Evolutionary conservation across 306 rosid genomes (phyloP).

Genomic region (Datisca glomerata): DNA sequence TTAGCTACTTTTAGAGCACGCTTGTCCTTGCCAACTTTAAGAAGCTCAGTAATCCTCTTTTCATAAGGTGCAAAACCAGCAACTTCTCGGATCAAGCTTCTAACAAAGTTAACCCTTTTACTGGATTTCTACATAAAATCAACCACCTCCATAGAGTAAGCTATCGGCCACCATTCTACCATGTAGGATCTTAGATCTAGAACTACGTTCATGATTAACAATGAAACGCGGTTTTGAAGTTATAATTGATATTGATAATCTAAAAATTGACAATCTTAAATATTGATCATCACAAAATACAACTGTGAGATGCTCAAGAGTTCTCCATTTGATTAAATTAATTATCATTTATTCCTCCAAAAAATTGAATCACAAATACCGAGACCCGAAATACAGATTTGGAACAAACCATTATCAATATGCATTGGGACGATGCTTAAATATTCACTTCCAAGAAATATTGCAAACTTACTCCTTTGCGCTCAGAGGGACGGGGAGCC

Average conservation of each 20-base stretch:
- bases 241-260: too few relatives aligned
- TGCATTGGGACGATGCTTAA: too few relatives aligned
- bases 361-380: neutral
- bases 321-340: neutral
- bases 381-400: neutral
- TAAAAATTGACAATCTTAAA: too few relatives aligned
- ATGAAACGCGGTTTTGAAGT: too few relatives aligned
- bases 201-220: too few relatives aligned
- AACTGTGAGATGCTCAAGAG: too few relatives aligned
- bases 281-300: too few relatives aligned
- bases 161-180: too few relatives aligned
- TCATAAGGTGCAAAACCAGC: conserved; percentile 87
- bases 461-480: conserved; percentile 60
- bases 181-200: too few relatives aligned
- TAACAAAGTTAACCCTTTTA: conserved; percentile 68
- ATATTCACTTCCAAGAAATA: too few relatives aligned
- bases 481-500: conserved; percentile 74
- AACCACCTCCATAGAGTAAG: neutral
- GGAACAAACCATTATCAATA: too few relatives aligned
- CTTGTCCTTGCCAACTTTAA: conserved; percentile 85
- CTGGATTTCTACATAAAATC: conserved; percentile 48
- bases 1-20: conserved; percentile 74
- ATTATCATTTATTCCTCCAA: neutral
- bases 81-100: conserved; percentile 63
- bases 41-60: conserved; percentile 76